Conservation (phyloP, 148 eudicot genomes). For the Beta vulgaris region DNA sequence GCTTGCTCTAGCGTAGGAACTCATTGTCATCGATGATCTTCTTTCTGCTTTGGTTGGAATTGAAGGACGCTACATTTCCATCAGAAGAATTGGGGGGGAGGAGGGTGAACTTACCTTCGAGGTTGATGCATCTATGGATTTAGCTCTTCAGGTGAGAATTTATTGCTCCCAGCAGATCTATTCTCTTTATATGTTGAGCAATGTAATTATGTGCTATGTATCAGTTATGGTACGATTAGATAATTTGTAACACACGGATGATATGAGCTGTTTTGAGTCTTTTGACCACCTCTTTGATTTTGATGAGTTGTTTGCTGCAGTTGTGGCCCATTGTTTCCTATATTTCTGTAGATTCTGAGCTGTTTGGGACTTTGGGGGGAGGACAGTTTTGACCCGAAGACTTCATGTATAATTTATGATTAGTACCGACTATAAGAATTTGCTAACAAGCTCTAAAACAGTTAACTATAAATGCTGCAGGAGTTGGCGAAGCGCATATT, state of each 20-base stretch:
- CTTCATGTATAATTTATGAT: neutral
- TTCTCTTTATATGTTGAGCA: neutral
- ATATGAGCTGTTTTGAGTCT: neutral
- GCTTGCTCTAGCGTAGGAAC: conserved; percentile 52
- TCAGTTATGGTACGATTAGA: neutral
- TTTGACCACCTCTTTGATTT: neutral
- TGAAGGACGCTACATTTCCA: conserved; percentile 85
- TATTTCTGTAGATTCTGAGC: neutral
- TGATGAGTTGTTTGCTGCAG: neutral
- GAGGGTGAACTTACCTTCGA: conserved; percentile 49
- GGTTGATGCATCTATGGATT: conserved; percentile 95
- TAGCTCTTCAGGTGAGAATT: conserved; percentile 77
- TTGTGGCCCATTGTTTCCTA: neutral
- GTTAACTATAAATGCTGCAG: conserved; percentile 39
- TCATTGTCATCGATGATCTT: conserved; percentile 89
- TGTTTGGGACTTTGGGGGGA: too few relatives aligned
- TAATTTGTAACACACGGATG: neutral
- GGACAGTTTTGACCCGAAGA: too few relatives aligned
- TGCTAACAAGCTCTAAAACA: neutral
- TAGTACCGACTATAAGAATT: neutral
- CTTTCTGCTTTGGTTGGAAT: conserved; percentile 83
- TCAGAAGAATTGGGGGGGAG: conserved; percentile 52
- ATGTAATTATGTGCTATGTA: neutral
- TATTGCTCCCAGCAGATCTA: neutral
- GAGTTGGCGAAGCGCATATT: conserved; percentile 77